A percentile compares a stretch with the other conserved stretches of the same genome.
phyloP scores from a whole-genome alignment of 2,329 filamentous ascomycete species.

The Alternaria triticimaculans region DNA sequence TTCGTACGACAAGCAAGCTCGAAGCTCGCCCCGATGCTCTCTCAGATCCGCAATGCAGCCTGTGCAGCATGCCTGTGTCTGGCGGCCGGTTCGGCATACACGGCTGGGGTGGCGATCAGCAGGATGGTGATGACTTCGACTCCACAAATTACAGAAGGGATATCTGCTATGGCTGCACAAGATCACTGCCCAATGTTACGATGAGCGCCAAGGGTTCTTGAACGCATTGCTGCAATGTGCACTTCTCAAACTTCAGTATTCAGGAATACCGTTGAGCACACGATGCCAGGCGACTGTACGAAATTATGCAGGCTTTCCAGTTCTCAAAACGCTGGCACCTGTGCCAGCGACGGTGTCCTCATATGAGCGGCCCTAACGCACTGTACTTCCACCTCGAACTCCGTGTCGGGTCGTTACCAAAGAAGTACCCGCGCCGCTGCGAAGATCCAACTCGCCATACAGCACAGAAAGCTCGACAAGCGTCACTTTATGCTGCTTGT shows the following conservation, averaged over 20 bases:
- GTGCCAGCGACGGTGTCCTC: slow-evolving; percentile 18
- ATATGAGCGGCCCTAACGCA: slow-evolving; percentile 35
- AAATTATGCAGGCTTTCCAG: slow-evolving; percentile 40
- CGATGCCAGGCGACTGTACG: slow-evolving; percentile 35
- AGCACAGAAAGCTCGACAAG: slow-evolving; percentile 28
- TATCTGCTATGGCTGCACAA: slow-evolving; percentile 77
- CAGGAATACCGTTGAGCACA: slow-evolving; percentile 17
- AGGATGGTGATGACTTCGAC: slow-evolving; percentile 38
- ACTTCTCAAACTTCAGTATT: neutral
- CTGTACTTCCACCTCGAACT: slow-evolving; percentile 44
- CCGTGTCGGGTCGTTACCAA: slow-evolving; percentile 44
- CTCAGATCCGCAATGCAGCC: slow-evolving; percentile 58
- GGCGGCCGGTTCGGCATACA: slow-evolving; percentile 68
- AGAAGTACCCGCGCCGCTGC: slow-evolving; percentile 53
- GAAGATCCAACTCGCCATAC: slow-evolving; percentile 47
- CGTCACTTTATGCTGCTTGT: slow-evolving; percentile 55
- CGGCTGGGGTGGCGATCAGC: slow-evolving; percentile 65
- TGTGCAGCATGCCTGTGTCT: slow-evolving; percentile 74
- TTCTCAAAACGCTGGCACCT: slow-evolving; percentile 37
- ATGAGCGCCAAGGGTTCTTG: neutral
- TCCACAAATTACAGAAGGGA: slow-evolving; percentile 24
- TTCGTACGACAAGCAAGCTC: slow-evolving; percentile 87
- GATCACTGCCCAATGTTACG: slow-evolving; percentile 54
- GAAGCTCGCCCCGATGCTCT: slow-evolving; percentile 53
- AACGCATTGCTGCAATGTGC: neutral